Conservation (phyloP, 2,329 filamentous ascomycete species). For the Pseudogymnoascus sp. region DNA sequence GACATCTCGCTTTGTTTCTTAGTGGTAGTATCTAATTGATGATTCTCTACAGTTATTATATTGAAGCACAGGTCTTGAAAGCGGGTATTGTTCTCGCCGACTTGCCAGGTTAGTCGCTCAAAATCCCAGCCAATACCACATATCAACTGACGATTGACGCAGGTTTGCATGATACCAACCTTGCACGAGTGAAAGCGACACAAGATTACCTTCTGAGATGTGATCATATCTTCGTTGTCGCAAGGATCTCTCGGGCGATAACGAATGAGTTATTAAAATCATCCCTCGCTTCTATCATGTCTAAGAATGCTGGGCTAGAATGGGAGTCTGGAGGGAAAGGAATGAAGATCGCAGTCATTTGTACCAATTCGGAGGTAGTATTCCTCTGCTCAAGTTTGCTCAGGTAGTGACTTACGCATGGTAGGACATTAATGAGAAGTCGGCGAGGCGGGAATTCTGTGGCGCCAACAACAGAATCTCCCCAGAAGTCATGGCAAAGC, state of each 20-base stretch:
- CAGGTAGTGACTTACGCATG: neutral
- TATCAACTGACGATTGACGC: neutral
- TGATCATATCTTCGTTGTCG: slow-evolving; percentile 29
- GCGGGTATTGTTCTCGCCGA: slow-evolving; percentile 30
- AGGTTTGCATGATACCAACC: slow-evolving; percentile 30
- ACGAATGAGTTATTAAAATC: slow-evolving; percentile 29
- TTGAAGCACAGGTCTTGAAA: slow-evolving; percentile 26
- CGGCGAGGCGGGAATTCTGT: slow-evolving; percentile 23
- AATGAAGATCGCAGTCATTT: slow-evolving; percentile 28
- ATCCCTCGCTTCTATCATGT: slow-evolving; percentile 24
- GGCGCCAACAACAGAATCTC: slow-evolving; percentile 21
- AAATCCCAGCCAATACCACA: neutral
- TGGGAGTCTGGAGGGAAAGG: slow-evolving; percentile 22
- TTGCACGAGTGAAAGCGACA: slow-evolving; percentile 29
- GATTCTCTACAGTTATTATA: slow-evolving; percentile 23
- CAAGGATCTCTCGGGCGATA: slow-evolving; percentile 28
- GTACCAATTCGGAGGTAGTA: slow-evolving; percentile 27
- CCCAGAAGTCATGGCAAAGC: slow-evolving; percentile 13
- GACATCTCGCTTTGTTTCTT: neutral
- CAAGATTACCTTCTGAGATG: slow-evolving; percentile 30
- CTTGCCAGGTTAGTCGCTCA: slow-evolving; percentile 24
- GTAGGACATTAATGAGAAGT: slow-evolving; percentile 26
- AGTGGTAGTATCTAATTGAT: slow-evolving; percentile 8
- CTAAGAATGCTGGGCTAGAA: slow-evolving; percentile 25
- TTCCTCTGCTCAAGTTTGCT: neutral